phyloP scores from a whole-genome alignment of 257 asterid genomes.

The Petrea volubilis region DNA sequence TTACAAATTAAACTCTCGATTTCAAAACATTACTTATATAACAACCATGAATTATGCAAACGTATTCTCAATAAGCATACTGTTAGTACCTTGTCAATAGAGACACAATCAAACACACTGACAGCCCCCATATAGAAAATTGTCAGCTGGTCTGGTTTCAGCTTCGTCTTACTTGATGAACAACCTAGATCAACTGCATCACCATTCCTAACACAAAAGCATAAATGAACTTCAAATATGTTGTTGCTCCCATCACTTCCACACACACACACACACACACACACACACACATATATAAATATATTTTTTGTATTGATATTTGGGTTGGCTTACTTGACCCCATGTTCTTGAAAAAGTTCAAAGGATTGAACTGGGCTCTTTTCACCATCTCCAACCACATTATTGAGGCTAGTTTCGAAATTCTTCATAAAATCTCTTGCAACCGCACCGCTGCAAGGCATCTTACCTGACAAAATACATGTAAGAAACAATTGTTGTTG shows the following conservation, averaged over 20 bases:
- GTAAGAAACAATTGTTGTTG: too few relatives aligned
- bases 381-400: neutral
- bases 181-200: neutral
- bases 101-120: conserved; percentile 14
- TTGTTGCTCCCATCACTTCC: too few relatives aligned
- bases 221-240: too few relatives aligned
- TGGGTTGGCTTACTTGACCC: neutral
- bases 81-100: conserved; percentile 15
- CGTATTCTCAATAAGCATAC: too few relatives aligned
- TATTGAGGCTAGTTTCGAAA: neutral
- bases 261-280: too few relatives aligned
- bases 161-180: neutral
- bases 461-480: neutral
- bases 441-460: neutral
- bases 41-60: neutral
- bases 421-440: conserved; percentile 7
- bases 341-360: neutral
- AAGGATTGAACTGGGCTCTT: neutral
- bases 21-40: neutral
- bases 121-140: conserved; percentile 20
- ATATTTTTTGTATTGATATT: neutral
- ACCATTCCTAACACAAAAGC: neutral
- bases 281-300: too few relatives aligned
- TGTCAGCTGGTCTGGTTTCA: conserved; percentile 5
- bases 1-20: neutral